Evolutionary conservation across 192 early-diverging fungal species (phyloP), one percentile per base, ranked within the genome.

Genomic region (Podila horticola): DNA sequence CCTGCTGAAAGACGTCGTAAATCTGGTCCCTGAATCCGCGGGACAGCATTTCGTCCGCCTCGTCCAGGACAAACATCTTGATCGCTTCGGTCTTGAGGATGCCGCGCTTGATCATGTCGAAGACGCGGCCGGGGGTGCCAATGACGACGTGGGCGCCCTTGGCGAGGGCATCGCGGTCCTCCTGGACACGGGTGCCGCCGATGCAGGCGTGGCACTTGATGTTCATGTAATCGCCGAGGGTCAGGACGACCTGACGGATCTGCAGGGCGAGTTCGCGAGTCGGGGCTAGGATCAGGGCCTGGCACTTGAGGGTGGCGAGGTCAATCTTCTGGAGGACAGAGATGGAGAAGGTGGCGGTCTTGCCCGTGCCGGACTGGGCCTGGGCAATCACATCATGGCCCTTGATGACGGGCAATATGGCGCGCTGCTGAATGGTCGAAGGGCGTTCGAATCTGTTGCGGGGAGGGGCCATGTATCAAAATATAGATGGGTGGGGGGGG

Each of bases 291-390:
- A 99, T 90, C 45, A 99, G 89, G 17, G 97, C 97, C 83, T 99
- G 98, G 74, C 90, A 92, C 77, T 95, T 86, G 62, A 88, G 88
- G 58, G 92, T 72, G n/a, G 85, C 81, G 52, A 88, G 81, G 85
- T 98, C 94, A 55, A 99, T 87, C 63, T 90, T 90, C 75, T 99
- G 97, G 64, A 99, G 93, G 75, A 95, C 94, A 34, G 97, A 96
- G 79, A 99, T 98, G 69, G 96, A 97, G 91, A 99, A 99, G 58
- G 97, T 98, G 66, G 97, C 97, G 48, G 97, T 99, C 87, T 99
- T 99, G 83, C 97, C 98, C 68, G 97, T 97, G 87, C 98, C 97
- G 61, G 97, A 97, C 88, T 99, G 97, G 24, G 97, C 98, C 88
- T 99, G 97, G 57, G 97, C 98, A 88, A 99, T 99, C 51, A 99